A percentile compares a stretch with the other conserved stretches of the same genome.
These are phyloP conservation scores for Torulaspora indica DNA, from an alignment of 805 yeast genomes.

Conservation along the genomic window DNA sequence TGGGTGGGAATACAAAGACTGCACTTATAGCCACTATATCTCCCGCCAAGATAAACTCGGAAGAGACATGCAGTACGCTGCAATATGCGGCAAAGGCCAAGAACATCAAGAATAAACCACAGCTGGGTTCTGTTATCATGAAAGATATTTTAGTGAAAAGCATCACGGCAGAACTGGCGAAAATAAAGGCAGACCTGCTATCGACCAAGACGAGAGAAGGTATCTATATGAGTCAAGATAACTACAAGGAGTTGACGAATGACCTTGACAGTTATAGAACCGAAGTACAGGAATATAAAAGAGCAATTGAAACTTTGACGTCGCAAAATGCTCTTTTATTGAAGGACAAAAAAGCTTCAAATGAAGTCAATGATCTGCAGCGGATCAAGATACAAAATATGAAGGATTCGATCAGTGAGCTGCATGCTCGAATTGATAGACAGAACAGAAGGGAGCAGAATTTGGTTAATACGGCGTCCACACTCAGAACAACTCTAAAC, in stretches of 20 bases:
- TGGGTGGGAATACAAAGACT: slow-evolving; percentile 87
- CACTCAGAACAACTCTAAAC: slow-evolving; percentile 19
- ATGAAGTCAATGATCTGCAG: slow-evolving; percentile 29
- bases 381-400: slow-evolving; percentile 25
- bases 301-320: slow-evolving; percentile 40
- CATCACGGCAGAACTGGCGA: slow-evolving; percentile 46
- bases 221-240: slow-evolving; percentile 54
- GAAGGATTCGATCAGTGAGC: slow-evolving; percentile 23
- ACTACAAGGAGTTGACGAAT: slow-evolving; percentile 49
- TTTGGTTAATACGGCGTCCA: slow-evolving; percentile 22
- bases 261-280: slow-evolving; percentile 48
- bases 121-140: slow-evolving; percentile 58
- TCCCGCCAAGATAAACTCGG: slow-evolving; percentile 71
- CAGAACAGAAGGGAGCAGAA: slow-evolving; percentile 29
- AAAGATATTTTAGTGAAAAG: slow-evolving; percentile 45
- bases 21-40: slow-evolving; percentile 83
- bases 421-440: slow-evolving; percentile 28
- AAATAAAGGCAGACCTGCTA: slow-evolving; percentile 50
- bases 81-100: slow-evolving; percentile 88
- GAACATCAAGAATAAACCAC: slow-evolving; percentile 68
- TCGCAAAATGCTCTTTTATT: slow-evolving; percentile 36
- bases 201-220: slow-evolving; percentile 65
- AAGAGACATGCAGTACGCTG: slow-evolving; percentile 78
- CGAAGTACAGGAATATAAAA: slow-evolving; percentile 45
- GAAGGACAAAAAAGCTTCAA: slow-evolving; percentile 30